Conservation (phyloP, 1,139 yeast genomes). For the Yamadazyma sp. region DNA sequence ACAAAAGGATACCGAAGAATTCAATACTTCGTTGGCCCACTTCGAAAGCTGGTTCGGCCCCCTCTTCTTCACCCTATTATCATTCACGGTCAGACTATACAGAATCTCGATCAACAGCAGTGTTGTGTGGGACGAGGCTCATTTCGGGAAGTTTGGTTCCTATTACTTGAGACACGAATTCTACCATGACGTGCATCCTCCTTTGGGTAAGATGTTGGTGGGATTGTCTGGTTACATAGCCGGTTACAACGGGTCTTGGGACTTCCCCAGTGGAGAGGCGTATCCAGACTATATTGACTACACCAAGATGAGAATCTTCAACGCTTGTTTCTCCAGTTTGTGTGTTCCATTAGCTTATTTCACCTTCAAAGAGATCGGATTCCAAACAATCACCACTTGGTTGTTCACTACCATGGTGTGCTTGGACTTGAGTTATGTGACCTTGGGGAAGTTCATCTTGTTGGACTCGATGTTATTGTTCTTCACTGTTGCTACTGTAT, state of each 20-base stretch:
- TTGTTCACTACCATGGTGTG: constrained; percentile 60
- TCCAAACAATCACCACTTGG: constrained; percentile 47
- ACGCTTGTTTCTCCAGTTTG: constrained; percentile 61
- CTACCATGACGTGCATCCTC: constrained; percentile 98
- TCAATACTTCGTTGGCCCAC: constrained; percentile 28
- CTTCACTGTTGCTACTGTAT: constrained; percentile 84
- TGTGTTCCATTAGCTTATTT: constrained; percentile 66
- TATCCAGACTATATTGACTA: constrained; percentile 60
- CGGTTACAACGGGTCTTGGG: constrained; percentile 64
- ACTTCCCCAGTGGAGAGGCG: constrained; percentile 58
- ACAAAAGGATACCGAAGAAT: constrained; percentile 32
- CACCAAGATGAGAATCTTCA: constrained; percentile 63
- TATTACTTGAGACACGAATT: constrained; percentile 90
- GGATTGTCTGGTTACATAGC: constrained; percentile 90
- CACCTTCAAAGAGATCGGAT: constrained; percentile 54
- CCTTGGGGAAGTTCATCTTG: constrained; percentile 67
- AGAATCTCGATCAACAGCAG: constrained; percentile 49
- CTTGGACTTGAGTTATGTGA: constrained; percentile 65
- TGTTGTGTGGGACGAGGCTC: constrained; percentile 73
- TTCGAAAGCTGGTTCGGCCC: constrained; percentile 46
- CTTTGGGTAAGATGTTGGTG: constrained; percentile 94
- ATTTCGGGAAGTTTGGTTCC: constrained; percentile 93
- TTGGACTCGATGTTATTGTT: constrained; percentile 75
- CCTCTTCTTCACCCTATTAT: constrained; percentile 45
- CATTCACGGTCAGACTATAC: constrained; percentile 55